Conservation (phyloP, 2,329 filamentous ascomycete genomes). For the Pezizomycotina sp. region DNA sequence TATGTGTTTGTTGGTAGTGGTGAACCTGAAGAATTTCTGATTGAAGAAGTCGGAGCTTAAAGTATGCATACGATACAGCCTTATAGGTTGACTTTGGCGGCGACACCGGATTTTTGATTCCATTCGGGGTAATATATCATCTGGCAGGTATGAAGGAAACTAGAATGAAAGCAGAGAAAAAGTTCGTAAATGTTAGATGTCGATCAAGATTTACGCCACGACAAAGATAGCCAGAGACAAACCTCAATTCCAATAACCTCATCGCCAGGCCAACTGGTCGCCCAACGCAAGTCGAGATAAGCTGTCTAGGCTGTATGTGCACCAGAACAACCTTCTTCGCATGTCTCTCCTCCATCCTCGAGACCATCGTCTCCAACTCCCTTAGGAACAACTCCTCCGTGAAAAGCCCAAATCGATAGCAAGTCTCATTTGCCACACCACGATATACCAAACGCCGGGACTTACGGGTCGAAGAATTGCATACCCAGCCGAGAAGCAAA, state of each 20-base stretch:
- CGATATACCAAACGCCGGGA: slow-evolving; percentile 92
- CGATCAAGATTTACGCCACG: slow-evolving; percentile 3
- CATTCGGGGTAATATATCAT: slow-evolving; percentile 71
- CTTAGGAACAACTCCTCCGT: slow-evolving; percentile 50
- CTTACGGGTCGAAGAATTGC: slow-evolving; percentile 79
- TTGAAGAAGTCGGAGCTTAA: slow-evolving; percentile 71
- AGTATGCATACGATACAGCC: slow-evolving; percentile 78
- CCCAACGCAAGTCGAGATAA: slow-evolving; percentile 88
- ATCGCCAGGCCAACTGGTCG: slow-evolving; percentile 86
- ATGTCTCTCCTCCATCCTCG: slow-evolving; percentile 73
- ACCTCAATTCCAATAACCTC: slow-evolving; percentile 80
- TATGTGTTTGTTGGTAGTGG: slow-evolving; percentile 75
- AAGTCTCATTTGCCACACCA: slow-evolving; percentile 77
- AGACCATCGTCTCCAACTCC: slow-evolving; percentile 43
- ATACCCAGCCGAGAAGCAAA: slow-evolving; percentile 73
- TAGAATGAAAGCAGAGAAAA: slow-evolving; percentile 8
- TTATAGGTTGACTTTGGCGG: slow-evolving; percentile 67
- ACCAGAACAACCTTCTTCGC: slow-evolving; percentile 84
- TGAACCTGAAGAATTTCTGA: slow-evolving; percentile 90
- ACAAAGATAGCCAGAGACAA: slow-evolving; percentile 2
- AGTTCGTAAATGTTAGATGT: slow-evolving; percentile 6
- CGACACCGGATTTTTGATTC: slow-evolving; percentile 40
- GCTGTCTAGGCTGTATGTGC: slow-evolving; percentile 86
- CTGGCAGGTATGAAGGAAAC: slow-evolving; percentile 76
- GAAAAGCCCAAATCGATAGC: slow-evolving; percentile 86